Base-by-base conservation (phyloP, 352 stramenopile species). In the Aphanomyces stellatus region DNA sequence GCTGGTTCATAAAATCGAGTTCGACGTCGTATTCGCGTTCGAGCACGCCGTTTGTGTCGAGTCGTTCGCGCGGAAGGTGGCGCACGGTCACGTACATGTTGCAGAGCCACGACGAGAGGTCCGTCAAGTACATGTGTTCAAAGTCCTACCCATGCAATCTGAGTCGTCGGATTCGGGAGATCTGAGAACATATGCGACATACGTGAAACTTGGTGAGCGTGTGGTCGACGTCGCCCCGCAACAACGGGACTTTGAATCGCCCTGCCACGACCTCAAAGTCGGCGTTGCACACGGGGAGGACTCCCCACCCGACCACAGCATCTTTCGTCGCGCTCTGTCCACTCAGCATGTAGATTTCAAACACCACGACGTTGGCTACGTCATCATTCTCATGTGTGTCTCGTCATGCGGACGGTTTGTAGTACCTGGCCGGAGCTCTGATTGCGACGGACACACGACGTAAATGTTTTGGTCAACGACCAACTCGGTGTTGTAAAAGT, bases 41-140 rank as follows among this genome's bases (percentile, higher is more conserved):
- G 49, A 69, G 62, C 13, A 67, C 33, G 17, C 60, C 60, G n/a
- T 17, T 40, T 11, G 24, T n/a, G 49, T 67, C 60, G 33, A 67
- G 42, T 8, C 60, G 60, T 33, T 67, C 60, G 2, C 60, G 60
- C 1, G 46, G 42, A 27, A 87, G 57, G 35, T 74, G 72, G 17
- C 65, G 35, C 4, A 95, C 76, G 48, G 94, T 82, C 24, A 97
- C 53, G 70, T 97, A 97, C 19, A 97, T 63, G 55, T 97, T 97
- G 43, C 86, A 91, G 24, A 97, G 76, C 90, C 90, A 97, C 2
- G 75, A 73, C 1, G 80, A 84, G 33, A 97, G 72, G 69, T 96
- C 84, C 2, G 70, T 53, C 46, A 76, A 70, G 65, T 87, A 87
- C 72, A 81, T 78, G 30, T 71, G 69, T 68, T 94, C 87, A 25